phyloP scores from a whole-genome alignment of 2,329 filamentous ascomycete species.

The Pestalotiopsis sp. region DNA sequence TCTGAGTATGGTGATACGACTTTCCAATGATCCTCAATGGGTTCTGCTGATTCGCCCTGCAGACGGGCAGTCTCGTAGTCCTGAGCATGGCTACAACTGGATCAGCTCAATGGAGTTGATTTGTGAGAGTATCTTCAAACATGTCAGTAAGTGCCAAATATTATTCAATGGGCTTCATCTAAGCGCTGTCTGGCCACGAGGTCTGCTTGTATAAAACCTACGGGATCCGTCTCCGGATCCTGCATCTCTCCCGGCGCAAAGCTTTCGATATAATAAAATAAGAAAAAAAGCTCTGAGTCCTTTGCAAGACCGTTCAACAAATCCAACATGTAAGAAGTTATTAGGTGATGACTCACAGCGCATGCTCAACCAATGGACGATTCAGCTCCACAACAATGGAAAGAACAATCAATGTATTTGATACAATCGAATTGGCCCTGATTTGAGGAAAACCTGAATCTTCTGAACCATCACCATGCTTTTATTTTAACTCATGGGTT shows the following conservation, averaged over 20 bases:
- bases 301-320: not conserved
- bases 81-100: not conserved
- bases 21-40: not conserved
- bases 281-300: not conserved
- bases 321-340: not conserved
- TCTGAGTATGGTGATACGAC: not conserved
- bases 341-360: not conserved
- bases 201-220: not conserved
- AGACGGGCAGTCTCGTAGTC: not conserved
- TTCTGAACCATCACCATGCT: not conserved
- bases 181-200: not conserved
- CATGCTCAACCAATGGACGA: not conserved
- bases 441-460: not conserved
- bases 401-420: not conserved
- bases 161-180: not conserved
- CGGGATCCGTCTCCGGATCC: not conserved
- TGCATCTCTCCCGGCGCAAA: not conserved
- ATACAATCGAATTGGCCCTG: too few relatives aligned
- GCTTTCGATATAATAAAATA: not conserved
- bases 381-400: not conserved
- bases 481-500: not conserved
- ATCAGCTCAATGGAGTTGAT: not conserved
- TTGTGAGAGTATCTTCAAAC: not conserved
- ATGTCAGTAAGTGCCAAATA: not conserved
- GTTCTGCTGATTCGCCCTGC: slow-evolving; percentile 1